phyloP scores from a whole-genome alignment of 2,329 filamentous ascomycete genomes.

The Paecilomyces sp. region DNA sequence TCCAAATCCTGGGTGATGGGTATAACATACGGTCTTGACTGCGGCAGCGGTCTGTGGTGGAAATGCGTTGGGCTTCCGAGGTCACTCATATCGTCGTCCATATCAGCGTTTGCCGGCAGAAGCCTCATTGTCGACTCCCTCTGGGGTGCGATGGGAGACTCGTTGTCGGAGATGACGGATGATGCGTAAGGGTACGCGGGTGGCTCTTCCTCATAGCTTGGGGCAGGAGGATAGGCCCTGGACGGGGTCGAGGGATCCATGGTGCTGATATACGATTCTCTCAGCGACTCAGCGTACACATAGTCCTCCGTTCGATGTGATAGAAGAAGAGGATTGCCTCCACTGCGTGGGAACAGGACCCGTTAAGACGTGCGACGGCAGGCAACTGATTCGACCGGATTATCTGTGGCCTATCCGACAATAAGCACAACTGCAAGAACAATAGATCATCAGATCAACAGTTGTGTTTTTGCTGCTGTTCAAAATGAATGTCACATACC shows the following conservation, averaged over 20 bases:
- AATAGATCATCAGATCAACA: background rate
- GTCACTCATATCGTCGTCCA: constrained; percentile 25
- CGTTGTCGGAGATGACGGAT: constrained; percentile 19
- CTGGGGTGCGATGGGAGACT: constrained; percentile 16
- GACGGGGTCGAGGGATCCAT: constrained; percentile 12
- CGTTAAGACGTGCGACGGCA: background rate
- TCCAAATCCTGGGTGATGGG: constrained; percentile 10
- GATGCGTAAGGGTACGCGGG: constrained; percentile 32
- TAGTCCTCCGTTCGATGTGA: background rate
- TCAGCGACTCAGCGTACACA: background rate
- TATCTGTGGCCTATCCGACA: background rate
- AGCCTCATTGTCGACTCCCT: constrained; percentile 37
- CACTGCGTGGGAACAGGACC: background rate
- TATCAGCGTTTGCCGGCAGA: constrained; percentile 32
- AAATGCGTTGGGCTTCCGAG: constrained; percentile 18
- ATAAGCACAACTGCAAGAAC: background rate
- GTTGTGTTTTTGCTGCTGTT: background rate
- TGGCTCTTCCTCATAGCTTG: constrained; percentile 35
- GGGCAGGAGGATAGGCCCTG: constrained; percentile 17
- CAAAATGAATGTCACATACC: background rate
- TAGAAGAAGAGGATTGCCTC: background rate
- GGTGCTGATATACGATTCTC: background rate
- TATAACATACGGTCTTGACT: constrained; percentile 32
- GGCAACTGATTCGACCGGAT: background rate
- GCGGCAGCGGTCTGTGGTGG: constrained; percentile 17